Base-by-base conservation (phyloP, 805 yeast species). In the Naumovozyma castellii region DNA sequence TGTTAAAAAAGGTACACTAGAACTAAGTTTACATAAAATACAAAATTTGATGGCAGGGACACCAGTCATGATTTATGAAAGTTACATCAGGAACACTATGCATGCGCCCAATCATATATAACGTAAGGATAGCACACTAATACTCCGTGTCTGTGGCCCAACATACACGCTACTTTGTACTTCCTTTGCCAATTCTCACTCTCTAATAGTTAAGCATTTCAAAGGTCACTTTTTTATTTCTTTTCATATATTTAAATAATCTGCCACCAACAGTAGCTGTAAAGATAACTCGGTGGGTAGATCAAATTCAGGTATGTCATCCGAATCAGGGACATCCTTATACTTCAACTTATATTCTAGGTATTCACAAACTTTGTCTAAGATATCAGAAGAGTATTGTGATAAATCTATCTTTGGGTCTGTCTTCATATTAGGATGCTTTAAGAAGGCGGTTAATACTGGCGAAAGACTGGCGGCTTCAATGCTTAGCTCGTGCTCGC, bases 231-330 rank as follows among this genome's bases (percentile, higher is more conserved):
- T 22, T 6, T 6, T 22, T 22, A 22, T 6, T 10, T 10, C 27
- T 22, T 22, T 22, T 22, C 27, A 53, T 40, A 61, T 50, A 47
- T 53, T 48, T 38, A 61, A 45, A 57, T 76, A 90, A 57, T 92
- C 98, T 2, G 97, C 95, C 18, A 95, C 95, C 29, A 92, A 90
- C 34, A 92, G 62, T 48, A 90, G 65, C 56, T 92, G 97, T 45
- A 90, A 66, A 0, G 97, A 95, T 76, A 90, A 73, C 49, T 86
- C 97, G 0, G 97, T 88, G 1, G 97, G 96, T 2, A 92, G 76
- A 29, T 83, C 82, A 61, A 92, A 92, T 40, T 84, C 92, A 0
- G 95, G 95, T 5, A 83, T 75, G 37, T 75, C 79, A 18, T 61
- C 64, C 4, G 34, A 19, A 5, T 56, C 48, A 27, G 67, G 72